phyloP scores from a whole-genome alignment of 1,139 yeast species.

The Citeromyces hawaiiensis region DNA sequence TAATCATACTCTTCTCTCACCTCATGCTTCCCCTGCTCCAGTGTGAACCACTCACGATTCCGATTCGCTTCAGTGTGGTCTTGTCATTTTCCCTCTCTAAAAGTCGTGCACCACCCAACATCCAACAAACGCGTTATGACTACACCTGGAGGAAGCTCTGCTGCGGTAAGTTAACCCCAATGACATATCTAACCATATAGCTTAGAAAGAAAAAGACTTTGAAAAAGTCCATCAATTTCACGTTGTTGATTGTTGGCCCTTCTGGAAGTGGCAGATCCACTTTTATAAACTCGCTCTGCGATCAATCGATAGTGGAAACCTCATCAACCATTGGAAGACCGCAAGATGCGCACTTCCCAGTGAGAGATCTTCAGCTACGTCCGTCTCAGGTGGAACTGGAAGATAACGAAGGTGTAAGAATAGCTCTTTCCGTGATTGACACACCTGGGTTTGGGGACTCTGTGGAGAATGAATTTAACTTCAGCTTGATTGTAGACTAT shows the following conservation, averaged over 20 bases:
- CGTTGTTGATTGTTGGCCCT: constrained; percentile 47
- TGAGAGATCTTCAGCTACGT: constrained; percentile 31
- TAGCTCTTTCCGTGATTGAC: constrained; percentile 50
- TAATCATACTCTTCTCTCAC: too few relatives aligned
- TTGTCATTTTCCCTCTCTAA: neutral
- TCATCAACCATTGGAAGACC: constrained; percentile 32
- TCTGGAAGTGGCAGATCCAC: constrained; percentile 49
- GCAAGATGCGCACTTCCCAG: constrained; percentile 22
- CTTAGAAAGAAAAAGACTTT: constrained; percentile 44
- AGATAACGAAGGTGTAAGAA: constrained; percentile 66
- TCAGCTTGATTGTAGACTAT: constrained; percentile 58
- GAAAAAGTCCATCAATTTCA: constrained; percentile 44
- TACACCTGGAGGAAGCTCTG: constrained; percentile 1
- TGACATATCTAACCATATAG: constrained; percentile 3
- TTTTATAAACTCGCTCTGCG: constrained; percentile 60
- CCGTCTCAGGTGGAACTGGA: constrained; percentile 47
- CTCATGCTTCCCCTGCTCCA: too few relatives aligned
- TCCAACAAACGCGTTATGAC: neutral
- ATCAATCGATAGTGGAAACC: constrained; percentile 58
- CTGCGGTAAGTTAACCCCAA: neutral
- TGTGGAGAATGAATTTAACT: constrained; percentile 45
- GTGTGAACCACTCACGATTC: too few relatives aligned
- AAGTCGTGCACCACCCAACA: neutral
- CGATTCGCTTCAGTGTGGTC: neutral
- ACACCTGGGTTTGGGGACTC: constrained; percentile 76